Evolutionary conservation across 1,284 basidiomycete genomes (phyloP).

Genomic region (Heterobasidion annosum): DNA sequence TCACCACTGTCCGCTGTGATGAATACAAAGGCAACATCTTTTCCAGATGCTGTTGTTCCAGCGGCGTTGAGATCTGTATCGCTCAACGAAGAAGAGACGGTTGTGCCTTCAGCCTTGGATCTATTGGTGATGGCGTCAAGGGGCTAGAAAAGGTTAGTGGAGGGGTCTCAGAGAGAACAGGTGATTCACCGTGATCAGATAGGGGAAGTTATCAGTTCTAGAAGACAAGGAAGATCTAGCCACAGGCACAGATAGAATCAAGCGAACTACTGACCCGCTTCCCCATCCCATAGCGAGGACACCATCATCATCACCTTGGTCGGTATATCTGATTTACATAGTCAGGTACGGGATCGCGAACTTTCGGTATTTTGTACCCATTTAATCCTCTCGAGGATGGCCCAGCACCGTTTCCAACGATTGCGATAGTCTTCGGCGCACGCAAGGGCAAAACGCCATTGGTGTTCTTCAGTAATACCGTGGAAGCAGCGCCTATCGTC

Average conservation of each 20-base stretch:
- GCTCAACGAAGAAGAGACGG: conserved; percentile 43
- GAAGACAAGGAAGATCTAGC: not conserved
- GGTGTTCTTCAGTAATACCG: conserved; percentile 68
- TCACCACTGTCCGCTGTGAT: conserved; percentile 43
- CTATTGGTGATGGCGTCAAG: conserved; percentile 39
- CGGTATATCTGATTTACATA: conserved; percentile 12
- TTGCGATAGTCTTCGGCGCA: conserved; percentile 38
- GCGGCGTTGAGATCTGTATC: conserved; percentile 46
- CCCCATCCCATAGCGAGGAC: conserved; percentile 54
- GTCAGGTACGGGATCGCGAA: conserved; percentile 17
- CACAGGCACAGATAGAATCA: not conserved
- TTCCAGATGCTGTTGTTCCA: conserved; percentile 35
- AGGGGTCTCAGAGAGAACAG: not conserved
- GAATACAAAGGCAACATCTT: conserved; percentile 57
- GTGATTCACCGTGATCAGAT: conserved; percentile 18
- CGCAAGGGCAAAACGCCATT: conserved; percentile 49
- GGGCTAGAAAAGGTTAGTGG: conserved; percentile 19
- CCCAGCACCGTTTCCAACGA: conserved; percentile 59
- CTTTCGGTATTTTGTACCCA: conserved; percentile 25
- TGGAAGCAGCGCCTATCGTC: conserved; percentile 60
- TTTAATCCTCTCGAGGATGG: conserved; percentile 52
- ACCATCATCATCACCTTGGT: conserved; percentile 18
- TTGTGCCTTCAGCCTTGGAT: conserved; percentile 28
- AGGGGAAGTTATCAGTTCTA: conserved; percentile 22
- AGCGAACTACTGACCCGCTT: conserved; percentile 26